Conservation (phyloP, 2,329 filamentous ascomycete genomes). For the Hymenoscyphus fraxineus region DNA sequence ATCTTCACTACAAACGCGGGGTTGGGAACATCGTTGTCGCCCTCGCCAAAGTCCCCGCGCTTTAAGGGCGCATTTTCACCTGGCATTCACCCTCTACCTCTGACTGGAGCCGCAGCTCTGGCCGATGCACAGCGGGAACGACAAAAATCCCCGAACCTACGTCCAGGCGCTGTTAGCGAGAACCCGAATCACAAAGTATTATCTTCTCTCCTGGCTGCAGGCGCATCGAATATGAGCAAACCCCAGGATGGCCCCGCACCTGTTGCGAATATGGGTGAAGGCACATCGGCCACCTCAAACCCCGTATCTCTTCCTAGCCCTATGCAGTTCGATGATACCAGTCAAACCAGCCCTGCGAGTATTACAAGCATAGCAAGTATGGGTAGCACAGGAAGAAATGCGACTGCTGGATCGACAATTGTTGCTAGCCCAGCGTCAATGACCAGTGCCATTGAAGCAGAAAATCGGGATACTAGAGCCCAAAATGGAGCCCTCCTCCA, state of each 20-base stretch:
- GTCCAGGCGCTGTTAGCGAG: constrained; percentile 43
- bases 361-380: constrained; percentile 34
- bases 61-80: constrained; percentile 35
- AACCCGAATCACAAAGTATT: constrained; percentile 53
- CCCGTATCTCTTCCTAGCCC: constrained; percentile 31
- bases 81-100: constrained; percentile 37
- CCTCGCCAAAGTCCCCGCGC: constrained; percentile 34
- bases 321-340: constrained; percentile 31
- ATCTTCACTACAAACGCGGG: constrained; percentile 29
- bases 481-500: constrained; percentile 23
- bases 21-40: constrained; percentile 23
- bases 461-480: constrained; percentile 25
- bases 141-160: constrained; percentile 40
- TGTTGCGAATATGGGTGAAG: constrained; percentile 32
- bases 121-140: constrained; percentile 50
- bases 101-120: constrained; percentile 52
- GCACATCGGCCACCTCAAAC: constrained; percentile 31
- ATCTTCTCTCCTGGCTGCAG: constrained; percentile 51
- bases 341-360: constrained; percentile 33
- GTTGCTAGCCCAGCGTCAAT: constrained; percentile 32
- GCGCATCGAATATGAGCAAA: constrained; percentile 52
- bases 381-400: constrained; percentile 32
- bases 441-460: constrained; percentile 26
- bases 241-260: constrained; percentile 47
- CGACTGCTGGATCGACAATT: constrained; percentile 32